phyloP scores from a whole-genome alignment of 805 yeast species.

The Yarrowia sp. region DNA sequence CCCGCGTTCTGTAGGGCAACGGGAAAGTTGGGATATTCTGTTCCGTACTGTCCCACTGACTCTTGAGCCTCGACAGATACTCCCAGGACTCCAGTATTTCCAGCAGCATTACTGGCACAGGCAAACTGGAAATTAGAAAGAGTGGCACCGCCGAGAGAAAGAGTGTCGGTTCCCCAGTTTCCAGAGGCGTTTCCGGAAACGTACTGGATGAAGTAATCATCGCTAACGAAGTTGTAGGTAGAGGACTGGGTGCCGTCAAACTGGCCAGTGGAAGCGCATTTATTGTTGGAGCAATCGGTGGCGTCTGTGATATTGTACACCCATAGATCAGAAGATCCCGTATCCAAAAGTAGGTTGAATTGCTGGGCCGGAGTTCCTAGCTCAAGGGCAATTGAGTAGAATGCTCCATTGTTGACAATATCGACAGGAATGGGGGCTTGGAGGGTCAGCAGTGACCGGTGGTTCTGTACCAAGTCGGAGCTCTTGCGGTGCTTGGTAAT shows the following conservation, averaged over 20 bases:
- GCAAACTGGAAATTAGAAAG: background rate
- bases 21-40: background rate
- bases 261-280: background rate
- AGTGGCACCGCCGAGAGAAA: background rate
- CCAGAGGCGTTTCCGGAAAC: too few relatives aligned
- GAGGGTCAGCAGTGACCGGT: background rate
- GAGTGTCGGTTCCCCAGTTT: too few relatives aligned
- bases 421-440: background rate
- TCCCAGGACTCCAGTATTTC: background rate
- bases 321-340: background rate
- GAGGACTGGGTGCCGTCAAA: background rate
- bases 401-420: background rate
- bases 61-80: background rate
- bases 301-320: background rate
- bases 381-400: background rate
- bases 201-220: too few relatives aligned
- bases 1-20: background rate
- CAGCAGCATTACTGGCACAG: background rate
- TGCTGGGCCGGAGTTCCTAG: background rate
- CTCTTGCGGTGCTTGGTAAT: background rate
- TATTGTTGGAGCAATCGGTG: background rate
- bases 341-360: background rate
- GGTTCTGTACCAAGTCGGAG: background rate
- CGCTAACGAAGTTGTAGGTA: too few relatives aligned
- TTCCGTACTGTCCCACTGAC: background rate